These are phyloP conservation scores for Nakaseomyces nivariensis DNA, from an alignment of 1,139 yeast genomes.

Conservation along the genomic window DNA sequence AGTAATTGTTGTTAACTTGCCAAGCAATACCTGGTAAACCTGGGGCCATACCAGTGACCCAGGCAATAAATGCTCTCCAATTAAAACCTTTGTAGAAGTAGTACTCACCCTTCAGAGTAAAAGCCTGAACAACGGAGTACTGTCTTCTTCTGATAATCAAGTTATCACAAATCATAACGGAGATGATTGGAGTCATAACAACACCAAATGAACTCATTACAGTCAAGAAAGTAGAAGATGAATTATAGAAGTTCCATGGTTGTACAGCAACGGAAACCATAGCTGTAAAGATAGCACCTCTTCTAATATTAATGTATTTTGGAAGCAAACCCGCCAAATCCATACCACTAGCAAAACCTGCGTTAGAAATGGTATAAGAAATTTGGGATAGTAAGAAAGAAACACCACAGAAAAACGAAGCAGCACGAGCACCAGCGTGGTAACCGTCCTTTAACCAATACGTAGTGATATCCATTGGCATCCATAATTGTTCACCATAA, in stretches of 20 bases:
- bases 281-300: slow-evolving; percentile 41
- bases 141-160: slow-evolving; percentile 31
- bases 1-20: slow-evolving; percentile 26
- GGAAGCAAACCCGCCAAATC: slow-evolving; percentile 43
- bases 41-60: slow-evolving; percentile 34
- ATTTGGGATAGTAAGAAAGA: slow-evolving; percentile 40
- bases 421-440: slow-evolving; percentile 37
- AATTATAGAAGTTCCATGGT: slow-evolving; percentile 42
- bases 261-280: slow-evolving; percentile 36
- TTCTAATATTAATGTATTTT: slow-evolving; percentile 39
- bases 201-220: slow-evolving; percentile 38
- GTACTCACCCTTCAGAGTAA: slow-evolving; percentile 32
- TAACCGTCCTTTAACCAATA: slow-evolving; percentile 31
- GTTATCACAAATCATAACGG: slow-evolving; percentile 36
- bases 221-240: slow-evolving; percentile 36
- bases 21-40: slow-evolving; percentile 38
- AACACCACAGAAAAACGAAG: slow-evolving; percentile 38
- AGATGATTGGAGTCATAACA: slow-evolving; percentile 37
- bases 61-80: slow-evolving; percentile 36
- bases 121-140: slow-evolving; percentile 33
- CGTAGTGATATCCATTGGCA: slow-evolving; percentile 31
- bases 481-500: slow-evolving; percentile 34
- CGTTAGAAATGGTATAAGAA: slow-evolving; percentile 40
- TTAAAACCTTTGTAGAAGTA: slow-evolving; percentile 35
- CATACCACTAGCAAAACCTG: slow-evolving; percentile 46